Evolutionary conservation across 73 alveolate genomes (phyloP), one percentile per base, ranked within the genome.

Genomic region (Paramecium sonneborni): DNA sequence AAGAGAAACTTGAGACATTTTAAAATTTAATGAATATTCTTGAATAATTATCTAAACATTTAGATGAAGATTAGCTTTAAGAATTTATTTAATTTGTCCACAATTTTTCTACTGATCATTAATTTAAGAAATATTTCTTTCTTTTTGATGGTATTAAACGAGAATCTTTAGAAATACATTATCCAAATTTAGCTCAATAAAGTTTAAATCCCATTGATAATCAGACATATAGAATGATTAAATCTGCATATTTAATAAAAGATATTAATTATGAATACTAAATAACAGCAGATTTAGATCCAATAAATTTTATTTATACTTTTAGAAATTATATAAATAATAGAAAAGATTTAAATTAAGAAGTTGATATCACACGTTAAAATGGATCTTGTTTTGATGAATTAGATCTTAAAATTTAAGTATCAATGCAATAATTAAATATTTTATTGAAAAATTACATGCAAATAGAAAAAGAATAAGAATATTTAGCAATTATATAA

Each of bases 1-100:
- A 76, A 76, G 88, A 76, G 37, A 76, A 76, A 15, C 24, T 38
- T n/a, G 88, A 38, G 26, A 76, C 69, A 10, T 76, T 76, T 21
- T n/a, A 32, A 15, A 35, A 1, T 37, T 37, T 69, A 28, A 57
- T 57, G 76, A 57, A 2, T 21, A 57, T 57, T 18, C 38, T 57
- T 24, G 35, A 57, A 5, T 21, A 57, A 57, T 24, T 57, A 28
- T 21, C 76, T 0, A 57, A 57, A 57, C 76, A 57, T 18, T 57
- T 57, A 28, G 76, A 57, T 7, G 76, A 57, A 28, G 76, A 57
- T 14, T 57, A 57, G n/a, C 76, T 57, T 18, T 21, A 57, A 7
- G 76, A 57, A 24, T 57, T 57, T 57, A 57, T 57, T n/a, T 57
- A 21, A 57, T 57, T 57, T 57, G 38, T 57, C n/a, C 76, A 57